Evolutionary conservation across 208 protist genomes (phyloP).

Genomic region (Wallacemonas rigidus): DNA sequence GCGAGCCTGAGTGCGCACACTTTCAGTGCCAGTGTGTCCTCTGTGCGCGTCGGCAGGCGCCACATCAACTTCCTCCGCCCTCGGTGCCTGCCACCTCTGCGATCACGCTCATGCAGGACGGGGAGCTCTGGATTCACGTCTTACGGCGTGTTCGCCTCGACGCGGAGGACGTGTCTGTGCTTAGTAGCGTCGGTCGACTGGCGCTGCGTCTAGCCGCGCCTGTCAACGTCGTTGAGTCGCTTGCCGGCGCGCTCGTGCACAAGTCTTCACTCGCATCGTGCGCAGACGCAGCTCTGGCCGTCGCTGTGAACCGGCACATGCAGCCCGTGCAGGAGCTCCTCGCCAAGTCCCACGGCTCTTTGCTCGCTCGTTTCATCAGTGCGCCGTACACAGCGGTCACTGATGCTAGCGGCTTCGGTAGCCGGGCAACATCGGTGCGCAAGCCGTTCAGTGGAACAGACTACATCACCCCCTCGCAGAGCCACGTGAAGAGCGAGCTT

Average conservation of each 20-base stretch:
- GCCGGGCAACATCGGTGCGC: constrained; percentile 1
- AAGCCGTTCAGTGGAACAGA: constrained; percentile 28
- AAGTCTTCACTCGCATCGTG: constrained; percentile 39
- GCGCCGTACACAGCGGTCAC: constrained; percentile 14
- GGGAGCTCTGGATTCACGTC: constrained; percentile 27
- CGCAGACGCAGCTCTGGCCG: constrained; percentile 45
- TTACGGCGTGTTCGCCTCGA: constrained; percentile 24
- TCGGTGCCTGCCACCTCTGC: constrained; percentile 40
- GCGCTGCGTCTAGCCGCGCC: constrained; percentile 48
- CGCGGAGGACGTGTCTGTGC: constrained; percentile 27
- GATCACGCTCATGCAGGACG: constrained; percentile 33
- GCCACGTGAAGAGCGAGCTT: constrained; percentile 45
- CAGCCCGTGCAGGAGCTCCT: constrained; percentile 32
- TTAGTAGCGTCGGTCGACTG: constrained; percentile 71
- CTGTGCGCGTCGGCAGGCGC: constrained; percentile 18
- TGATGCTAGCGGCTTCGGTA: neutral
- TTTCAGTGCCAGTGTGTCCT: constrained; percentile 61
- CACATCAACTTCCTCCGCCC: constrained; percentile 24
- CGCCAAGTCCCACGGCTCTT: constrained; percentile 21
- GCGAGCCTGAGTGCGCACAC: constrained; percentile 53
- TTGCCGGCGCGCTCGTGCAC: constrained; percentile 35
- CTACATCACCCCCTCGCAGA: constrained; percentile 35
- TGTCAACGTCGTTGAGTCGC: constrained; percentile 20
- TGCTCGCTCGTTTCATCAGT: constrained; percentile 59
- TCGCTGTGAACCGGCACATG: constrained; percentile 44